A percentile compares a stretch with the other conserved stretches of the same genome.
These are phyloP conservation scores for Beauveria asiatica DNA, from an alignment of 2,329 filamentous ascomycete genomes.

Conservation along the genomic window DNA sequence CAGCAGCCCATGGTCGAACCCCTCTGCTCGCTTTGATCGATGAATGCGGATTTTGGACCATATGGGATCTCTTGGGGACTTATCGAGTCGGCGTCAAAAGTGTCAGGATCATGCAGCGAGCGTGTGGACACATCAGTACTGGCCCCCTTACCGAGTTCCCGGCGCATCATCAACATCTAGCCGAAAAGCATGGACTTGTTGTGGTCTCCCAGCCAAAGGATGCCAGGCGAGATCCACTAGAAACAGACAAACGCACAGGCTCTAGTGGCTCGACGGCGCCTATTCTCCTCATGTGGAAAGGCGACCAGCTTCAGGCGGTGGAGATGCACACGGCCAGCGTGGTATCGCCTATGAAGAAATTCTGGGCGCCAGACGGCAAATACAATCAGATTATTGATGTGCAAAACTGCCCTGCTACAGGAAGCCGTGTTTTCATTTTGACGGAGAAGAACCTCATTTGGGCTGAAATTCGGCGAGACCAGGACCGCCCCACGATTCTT, in stretches of 20 bases:
- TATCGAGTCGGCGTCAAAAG: slow-evolving; percentile 25
- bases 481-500: background rate
- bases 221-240: background rate
- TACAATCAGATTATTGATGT: background rate
- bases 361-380: background rate
- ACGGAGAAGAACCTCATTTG: slow-evolving; percentile 4
- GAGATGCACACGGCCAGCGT: slow-evolving; percentile 26
- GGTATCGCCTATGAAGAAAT: slow-evolving; percentile 11
- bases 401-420: background rate
- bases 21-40: slow-evolving; percentile 61
- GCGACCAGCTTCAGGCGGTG: slow-evolving; percentile 25
- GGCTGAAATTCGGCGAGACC: background rate
- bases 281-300: slow-evolving; percentile 29
- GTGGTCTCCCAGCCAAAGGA: slow-evolving; percentile 23
- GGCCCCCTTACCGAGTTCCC: slow-evolving; percentile 30
- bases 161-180: slow-evolving; percentile 18
- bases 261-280: background rate
- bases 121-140: slow-evolving; percentile 36
- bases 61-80: slow-evolving; percentile 51
- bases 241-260: slow-evolving; percentile 10
- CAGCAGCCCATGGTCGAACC: slow-evolving; percentile 35
- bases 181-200: slow-evolving; percentile 34
- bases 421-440: slow-evolving; percentile 8
- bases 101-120: slow-evolving; percentile 24
- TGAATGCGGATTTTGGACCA: slow-evolving; percentile 54